These are phyloP conservation scores for Elaeagnus macrophylla DNA, from an alignment of 306 rosid genomes.

Conservation along the genomic window DNA sequence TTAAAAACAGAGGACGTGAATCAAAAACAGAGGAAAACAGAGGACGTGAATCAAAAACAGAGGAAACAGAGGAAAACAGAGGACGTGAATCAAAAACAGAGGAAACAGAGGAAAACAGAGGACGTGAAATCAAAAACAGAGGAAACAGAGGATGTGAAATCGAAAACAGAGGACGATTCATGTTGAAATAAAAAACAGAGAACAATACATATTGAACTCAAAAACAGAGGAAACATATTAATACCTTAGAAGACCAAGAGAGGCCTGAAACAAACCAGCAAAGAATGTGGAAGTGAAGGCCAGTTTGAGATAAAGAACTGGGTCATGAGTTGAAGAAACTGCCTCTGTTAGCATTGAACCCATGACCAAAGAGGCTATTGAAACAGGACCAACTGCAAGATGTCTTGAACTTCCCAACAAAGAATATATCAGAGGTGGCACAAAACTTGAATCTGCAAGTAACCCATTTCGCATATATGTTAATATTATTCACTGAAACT, in stretches of 20 bases:
- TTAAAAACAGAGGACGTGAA: too few relatives aligned
- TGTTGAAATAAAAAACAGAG: too few relatives aligned
- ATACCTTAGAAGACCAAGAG: conserved; percentile 82
- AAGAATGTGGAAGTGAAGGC: conserved; percentile 92
- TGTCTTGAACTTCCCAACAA: conserved; percentile 89
- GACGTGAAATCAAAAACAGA: too few relatives aligned
- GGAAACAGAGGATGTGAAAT: too few relatives aligned
- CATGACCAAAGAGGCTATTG: conserved; percentile 94
- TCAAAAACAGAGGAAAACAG: too few relatives aligned
- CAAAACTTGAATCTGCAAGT: conserved; percentile 91
- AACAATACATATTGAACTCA: too few relatives aligned
- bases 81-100: too few relatives aligned
- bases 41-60: too few relatives aligned
- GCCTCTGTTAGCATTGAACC: conserved; percentile 89
- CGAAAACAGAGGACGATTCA: too few relatives aligned
- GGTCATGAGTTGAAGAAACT: conserved; percentile 51
- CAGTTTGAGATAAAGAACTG: conserved; percentile 71
- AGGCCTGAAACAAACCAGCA: conserved; percentile 84
- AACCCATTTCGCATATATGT: conserved; percentile 1
- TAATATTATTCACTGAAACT: background rate
- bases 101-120: too few relatives aligned
- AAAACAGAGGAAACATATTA: background rate
- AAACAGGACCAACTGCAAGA: conserved; percentile 93
- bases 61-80: too few relatives aligned
- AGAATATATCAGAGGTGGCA: conserved; percentile 84